phyloP scores from a whole-genome alignment of 495 filamentous ascomycete genomes.

The Aspergillus coremiiformis region DNA sequence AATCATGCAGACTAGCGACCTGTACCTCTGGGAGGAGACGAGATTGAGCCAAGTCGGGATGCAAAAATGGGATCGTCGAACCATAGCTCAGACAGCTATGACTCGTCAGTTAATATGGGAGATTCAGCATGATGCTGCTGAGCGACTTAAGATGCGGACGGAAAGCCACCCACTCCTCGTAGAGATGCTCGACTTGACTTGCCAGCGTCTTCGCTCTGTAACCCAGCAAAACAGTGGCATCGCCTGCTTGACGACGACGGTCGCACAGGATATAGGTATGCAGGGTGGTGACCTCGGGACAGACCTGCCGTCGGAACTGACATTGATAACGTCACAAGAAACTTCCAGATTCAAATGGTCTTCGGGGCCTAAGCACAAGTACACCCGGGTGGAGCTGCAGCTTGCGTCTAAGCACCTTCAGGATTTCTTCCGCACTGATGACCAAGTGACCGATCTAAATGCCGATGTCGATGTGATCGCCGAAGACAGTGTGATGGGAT shows the following conservation, averaged over 20 bases:
- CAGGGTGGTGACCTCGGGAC: conserved; percentile 1
- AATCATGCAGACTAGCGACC: conserved; percentile 16
- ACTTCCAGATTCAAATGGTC: conserved; percentile 27
- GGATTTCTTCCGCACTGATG: conserved; percentile 35
- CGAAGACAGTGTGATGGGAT: conserved; percentile 28
- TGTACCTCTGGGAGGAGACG: conserved; percentile 30
- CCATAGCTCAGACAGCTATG: conserved; percentile 33
- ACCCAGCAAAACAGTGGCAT: conserved; percentile 26
- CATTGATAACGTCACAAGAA: conserved; percentile 14
- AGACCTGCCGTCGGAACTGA: conserved; percentile 8
- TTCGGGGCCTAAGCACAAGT: conserved; percentile 31
- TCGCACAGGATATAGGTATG: conserved; percentile 33
- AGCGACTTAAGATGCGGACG: conserved; percentile 21
- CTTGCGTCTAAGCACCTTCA: conserved; percentile 37
- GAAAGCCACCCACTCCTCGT: conserved; percentile 23
- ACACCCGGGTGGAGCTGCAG: conserved; percentile 36
- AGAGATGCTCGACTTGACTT: conserved; percentile 22
- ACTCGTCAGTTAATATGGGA: conserved; percentile 40
- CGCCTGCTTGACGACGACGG: conserved; percentile 30
- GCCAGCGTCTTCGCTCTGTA: conserved; percentile 21
- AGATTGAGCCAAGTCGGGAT: conserved; percentile 34
- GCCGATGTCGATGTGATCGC: conserved; percentile 24
- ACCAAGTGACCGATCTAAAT: conserved; percentile 30
- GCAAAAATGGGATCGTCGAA: conserved; percentile 29
- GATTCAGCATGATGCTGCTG: conserved; percentile 32